Base-by-base conservation (phyloP, 75 land plant species). In the Ceratopteris richardii region DNA sequence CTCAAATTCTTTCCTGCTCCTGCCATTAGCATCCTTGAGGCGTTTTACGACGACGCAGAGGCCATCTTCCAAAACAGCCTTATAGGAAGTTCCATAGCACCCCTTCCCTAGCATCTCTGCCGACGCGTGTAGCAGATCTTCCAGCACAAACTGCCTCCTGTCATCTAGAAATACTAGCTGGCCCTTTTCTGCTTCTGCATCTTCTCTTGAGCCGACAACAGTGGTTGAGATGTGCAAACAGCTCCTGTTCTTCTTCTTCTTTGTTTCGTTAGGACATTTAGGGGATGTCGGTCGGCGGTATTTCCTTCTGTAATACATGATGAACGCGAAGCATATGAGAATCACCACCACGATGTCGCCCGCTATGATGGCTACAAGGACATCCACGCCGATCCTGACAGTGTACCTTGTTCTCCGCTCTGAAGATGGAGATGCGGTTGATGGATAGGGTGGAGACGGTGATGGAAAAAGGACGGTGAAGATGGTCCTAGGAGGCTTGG, bases 71-170 rank as follows among this genome's bases (percentile, higher is more conserved):
- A 90, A 80, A 23, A 81, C 77, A 10, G 87, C 96, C 66, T 70
- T 74, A 62, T 86, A 90, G 28, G 82, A 86, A 20, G 83, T 90
- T 21, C 96, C 96, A 31, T 78, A 81, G 21, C 78, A 80, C 0
- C 96, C 91, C 66, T 87, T 90, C 0, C 96, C 96, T 57, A 90
- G 70, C 85, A 90, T 83, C 66, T 90, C 96, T 0, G 96, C 96
- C 9, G 96, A 90, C 2, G 96, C 96, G 9, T 87, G 58, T 9
- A 90, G 76, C 58, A 90, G 67, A 29, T 90, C 96, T 44, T 87
- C 96, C 55, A 90, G 71, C 65, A 87, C 96, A 56, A 90, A 90
- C 63, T 60, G 47, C 59, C 54, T 72, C 33, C 20, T 61, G 14
- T 76, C 78, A 20, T 86, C 85, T 43, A 87, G 76, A 64, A 90